phyloP scores from a whole-genome alignment of 2,329 filamentous ascomycete species.

The Cercospora berteroae region DNA sequence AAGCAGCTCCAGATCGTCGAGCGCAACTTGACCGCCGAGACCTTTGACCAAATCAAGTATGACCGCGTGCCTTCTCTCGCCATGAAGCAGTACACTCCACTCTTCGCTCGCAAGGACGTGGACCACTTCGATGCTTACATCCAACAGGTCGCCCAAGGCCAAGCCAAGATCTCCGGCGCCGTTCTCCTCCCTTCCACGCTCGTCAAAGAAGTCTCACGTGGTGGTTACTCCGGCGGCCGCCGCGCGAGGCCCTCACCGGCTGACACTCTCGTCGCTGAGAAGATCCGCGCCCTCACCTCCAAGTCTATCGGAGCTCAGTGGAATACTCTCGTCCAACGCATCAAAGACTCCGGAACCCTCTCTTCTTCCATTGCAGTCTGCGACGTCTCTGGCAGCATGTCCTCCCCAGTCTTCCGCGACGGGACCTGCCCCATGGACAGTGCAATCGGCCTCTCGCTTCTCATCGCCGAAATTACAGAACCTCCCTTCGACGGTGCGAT shows the following conservation, averaged over 20 bases:
- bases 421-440: conserved; percentile 53
- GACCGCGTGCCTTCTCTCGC: conserved; percentile 57
- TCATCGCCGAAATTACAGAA: conserved; percentile 54
- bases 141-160: conserved; percentile 49
- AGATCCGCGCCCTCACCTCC: conserved; percentile 35
- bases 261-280: conserved; percentile 32
- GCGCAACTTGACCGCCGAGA: conserved; percentile 49
- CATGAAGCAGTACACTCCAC: conserved; percentile 53
- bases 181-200: conserved; percentile 55
- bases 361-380: conserved; percentile 57
- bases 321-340: conserved; percentile 57
- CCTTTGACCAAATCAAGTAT: conserved; percentile 55
- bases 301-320: conserved; percentile 54
- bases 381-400: conserved; percentile 59
- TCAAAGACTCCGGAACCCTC: conserved; percentile 56
- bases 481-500: conserved; percentile 56
- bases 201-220: conserved; percentile 33
- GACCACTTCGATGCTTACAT: conserved; percentile 54
- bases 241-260: neutral
- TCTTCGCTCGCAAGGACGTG: conserved; percentile 54
- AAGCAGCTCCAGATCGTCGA: conserved; percentile 56
- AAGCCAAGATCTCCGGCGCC: conserved; percentile 55
- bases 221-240: neutral
- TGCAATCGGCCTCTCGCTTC: conserved; percentile 56
- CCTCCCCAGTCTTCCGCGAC: conserved; percentile 42